These are phyloP conservation scores for Myrmaecium sp. DNA, from an alignment of 2,329 filamentous ascomycete genomes.

Conservation along the genomic window DNA sequence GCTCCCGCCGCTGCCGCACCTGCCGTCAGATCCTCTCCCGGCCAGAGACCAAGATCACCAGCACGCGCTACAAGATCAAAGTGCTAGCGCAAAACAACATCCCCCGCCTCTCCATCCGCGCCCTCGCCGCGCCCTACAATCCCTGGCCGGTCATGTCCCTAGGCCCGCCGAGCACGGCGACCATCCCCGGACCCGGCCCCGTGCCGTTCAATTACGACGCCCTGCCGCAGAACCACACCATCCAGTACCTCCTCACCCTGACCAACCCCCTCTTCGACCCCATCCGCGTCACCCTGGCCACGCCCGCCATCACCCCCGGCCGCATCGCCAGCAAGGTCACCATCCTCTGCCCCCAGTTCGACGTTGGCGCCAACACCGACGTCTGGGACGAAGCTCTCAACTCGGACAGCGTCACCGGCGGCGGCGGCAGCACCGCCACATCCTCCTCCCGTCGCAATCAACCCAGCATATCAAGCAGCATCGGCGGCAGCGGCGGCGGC, in stretches of 20 bases:
- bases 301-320: slow-evolving; percentile 35
- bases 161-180: slow-evolving; percentile 18
- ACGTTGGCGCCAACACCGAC: slow-evolving; percentile 85
- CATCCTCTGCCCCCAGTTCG: slow-evolving; percentile 84
- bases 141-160: slow-evolving; percentile 35
- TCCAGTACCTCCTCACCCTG: slow-evolving; percentile 77
- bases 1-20: slow-evolving; percentile 78
- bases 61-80: slow-evolving; percentile 81
- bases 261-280: slow-evolving; percentile 89
- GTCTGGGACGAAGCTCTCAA: slow-evolving; percentile 79
- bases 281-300: slow-evolving; percentile 74
- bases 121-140: slow-evolving; percentile 30
- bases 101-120: slow-evolving; percentile 59
- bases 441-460: slow-evolving; percentile 6
- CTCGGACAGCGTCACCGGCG: slow-evolving; percentile 21
- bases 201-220: slow-evolving; percentile 27
- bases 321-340: slow-evolving; percentile 50
- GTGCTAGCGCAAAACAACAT: slow-evolving; percentile 75
- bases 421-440: slow-evolving; percentile 4
- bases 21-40: slow-evolving; percentile 94
- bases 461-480: not conserved
- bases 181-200: slow-evolving; percentile 8
- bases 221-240: slow-evolving; percentile 32
- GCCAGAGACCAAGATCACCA: slow-evolving; percentile 78
- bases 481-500: slow-evolving; percentile 2